Conservation (phyloP, 345 rosid species). For the Boechera retrofracta region DNA sequence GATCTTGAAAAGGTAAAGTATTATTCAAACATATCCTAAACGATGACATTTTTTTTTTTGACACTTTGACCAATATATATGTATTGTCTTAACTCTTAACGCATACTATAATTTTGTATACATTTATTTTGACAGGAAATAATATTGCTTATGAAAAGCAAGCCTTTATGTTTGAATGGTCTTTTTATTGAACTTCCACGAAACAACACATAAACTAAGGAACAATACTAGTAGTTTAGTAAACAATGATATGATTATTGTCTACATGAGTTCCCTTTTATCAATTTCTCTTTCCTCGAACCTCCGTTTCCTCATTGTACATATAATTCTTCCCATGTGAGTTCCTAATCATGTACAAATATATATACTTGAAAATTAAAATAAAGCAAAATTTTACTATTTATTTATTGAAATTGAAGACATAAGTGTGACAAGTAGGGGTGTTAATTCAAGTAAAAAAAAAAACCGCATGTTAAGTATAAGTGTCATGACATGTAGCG, state of each 20-base stretch:
- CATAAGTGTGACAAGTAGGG: not conserved
- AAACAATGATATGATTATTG: not conserved
- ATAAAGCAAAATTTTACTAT: not conserved
- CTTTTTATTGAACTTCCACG: not conserved
- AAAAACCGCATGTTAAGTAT: not conserved
- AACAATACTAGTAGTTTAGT: not conserved
- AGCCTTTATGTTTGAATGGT: not conserved
- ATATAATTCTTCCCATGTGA: not conserved
- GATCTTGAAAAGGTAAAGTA: not conserved
- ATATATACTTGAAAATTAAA: not conserved
- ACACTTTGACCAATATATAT: not conserved
- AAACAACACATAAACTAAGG: not conserved
- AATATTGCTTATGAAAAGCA: not conserved
- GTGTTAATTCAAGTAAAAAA: not conserved
- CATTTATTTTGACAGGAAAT: not conserved
- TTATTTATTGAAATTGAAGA: not conserved
- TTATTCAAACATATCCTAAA: not conserved
- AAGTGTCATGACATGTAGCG: not conserved
- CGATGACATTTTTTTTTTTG: not conserved
- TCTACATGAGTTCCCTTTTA: not conserved
- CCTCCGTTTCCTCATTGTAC: constrained; percentile 1
- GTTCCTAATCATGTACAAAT: not conserved
- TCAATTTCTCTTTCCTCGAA: not conserved
- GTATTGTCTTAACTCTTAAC: not conserved
- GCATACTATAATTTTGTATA: not conserved